Evolutionary conservation across 345 rosid species (phyloP), one percentile per base, ranked within the genome.

Genomic region (Gossypium turneri): DNA sequence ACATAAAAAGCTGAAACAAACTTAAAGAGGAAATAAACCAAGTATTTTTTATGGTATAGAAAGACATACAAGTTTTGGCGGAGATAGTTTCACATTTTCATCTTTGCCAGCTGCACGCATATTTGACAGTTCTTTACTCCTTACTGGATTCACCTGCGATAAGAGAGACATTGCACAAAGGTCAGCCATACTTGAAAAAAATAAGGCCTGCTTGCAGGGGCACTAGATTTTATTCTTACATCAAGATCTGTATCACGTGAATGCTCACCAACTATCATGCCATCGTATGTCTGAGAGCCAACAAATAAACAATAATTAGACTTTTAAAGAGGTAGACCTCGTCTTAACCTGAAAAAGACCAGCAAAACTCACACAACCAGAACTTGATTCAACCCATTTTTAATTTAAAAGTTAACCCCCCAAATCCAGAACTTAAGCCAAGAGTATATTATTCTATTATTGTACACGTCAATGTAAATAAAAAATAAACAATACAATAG

Each of bases 181-280:
- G 75, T 81, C 67, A 86, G 77, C 76, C 59, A 61, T 20, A 74
- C 55, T 20, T 22, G 79, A 50, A 73, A 20, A 73, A 59, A 7
- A 66, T 2, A 74, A 48, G 16, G 38, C 43, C 22, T 6, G 61
- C 66, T 34, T 12, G 19, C 11, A 27, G 67, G 15, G 51, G 66
- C 20, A 29, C 29, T 13, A 22, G 13, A 19, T 72, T 7, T 58
- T 72, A 34, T 38, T 69, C 94, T 88, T 89, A 95, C 99, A 82
- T 95, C 99, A 34, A 95, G 98, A 86, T 95, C 99, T 3, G 92
- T 73, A 78, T 93, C 99, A 77, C 99, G 85, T 78, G 99, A 87
- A 84, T 95, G 98, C 82, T 95, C 99, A 78, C 99, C 99, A 24
- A 95, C 85, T 74, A 95, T 89, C 98, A 93, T 95, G 76, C 99